These are phyloP conservation scores for Linaria vulgaris DNA, from an alignment of 257 asterid species.

Conservation along the genomic window DNA sequence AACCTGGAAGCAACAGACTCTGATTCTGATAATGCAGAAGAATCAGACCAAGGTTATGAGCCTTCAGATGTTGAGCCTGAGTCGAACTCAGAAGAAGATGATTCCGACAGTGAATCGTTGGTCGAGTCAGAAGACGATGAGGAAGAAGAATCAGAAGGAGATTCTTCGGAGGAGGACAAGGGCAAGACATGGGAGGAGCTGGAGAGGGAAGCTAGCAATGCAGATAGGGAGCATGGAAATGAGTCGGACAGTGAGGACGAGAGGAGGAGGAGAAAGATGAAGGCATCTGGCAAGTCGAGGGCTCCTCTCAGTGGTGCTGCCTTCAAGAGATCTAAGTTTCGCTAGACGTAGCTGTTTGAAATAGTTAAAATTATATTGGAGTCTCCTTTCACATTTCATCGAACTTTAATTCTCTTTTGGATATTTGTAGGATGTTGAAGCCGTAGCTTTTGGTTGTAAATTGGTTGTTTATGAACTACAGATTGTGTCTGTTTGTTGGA, in stretches of 20 bases:
- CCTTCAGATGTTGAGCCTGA: constrained; percentile 75
- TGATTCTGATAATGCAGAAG: constrained; percentile 57
- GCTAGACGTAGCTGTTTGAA: constrained; percentile 30
- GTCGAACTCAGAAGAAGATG: constrained; percentile 68
- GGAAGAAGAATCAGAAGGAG: constrained; percentile 49
- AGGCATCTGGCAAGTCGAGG: constrained; percentile 58
- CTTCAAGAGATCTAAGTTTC: constrained; percentile 50
- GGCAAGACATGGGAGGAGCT: constrained; percentile 87
- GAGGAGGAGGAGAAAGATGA: constrained; percentile 59
- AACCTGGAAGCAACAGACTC: constrained; percentile 72
- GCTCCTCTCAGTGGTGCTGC: constrained; percentile 38
- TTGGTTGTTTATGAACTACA: too few species aligned
- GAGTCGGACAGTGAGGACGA: constrained; percentile 82
- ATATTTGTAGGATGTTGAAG: too few species aligned
- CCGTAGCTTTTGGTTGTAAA: too few species aligned
- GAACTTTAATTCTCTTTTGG: too few species aligned
- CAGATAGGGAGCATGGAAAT: constrained; percentile 62
- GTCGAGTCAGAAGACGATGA: constrained; percentile 75
- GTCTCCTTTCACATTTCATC: too few species aligned
- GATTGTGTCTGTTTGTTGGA: background rate
- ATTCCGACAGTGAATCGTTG: constrained; percentile 57
- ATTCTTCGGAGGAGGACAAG: constrained; percentile 55
- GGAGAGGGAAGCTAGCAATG: constrained; percentile 77
- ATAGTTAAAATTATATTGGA: too few species aligned
- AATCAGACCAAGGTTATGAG: constrained; percentile 66